Evolutionary conservation across 768 basidiomycete species (phyloP).

Genomic region (Suillus fuscotomentosus): DNA sequence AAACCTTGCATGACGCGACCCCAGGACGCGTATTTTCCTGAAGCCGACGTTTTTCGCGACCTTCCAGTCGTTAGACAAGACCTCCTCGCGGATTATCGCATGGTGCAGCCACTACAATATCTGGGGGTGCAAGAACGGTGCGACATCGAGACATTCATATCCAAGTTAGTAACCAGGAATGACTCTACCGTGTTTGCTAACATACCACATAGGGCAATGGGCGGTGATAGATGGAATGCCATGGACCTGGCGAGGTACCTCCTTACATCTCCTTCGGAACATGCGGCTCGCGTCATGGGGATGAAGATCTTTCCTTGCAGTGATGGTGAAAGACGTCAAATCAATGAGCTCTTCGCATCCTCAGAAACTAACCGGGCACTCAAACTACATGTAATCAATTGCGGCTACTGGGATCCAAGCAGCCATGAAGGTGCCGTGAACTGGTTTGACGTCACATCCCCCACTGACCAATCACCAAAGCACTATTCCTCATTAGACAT

Average conservation of each 20-base stretch:
- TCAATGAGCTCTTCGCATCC: neutral
- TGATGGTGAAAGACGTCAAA: neutral
- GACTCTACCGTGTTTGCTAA: neutral
- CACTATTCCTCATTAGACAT: neutral
- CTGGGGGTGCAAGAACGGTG: neutral
- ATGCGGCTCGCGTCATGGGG: neutral
- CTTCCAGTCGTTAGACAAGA: slow-evolving; percentile 59
- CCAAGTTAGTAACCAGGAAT: neutral
- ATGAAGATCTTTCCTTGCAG: neutral
- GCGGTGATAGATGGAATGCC: neutral
- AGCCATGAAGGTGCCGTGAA: neutral
- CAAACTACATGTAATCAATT: neutral
- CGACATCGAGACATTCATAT: neutral
- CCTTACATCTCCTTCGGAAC: neutral
- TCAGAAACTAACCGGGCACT: neutral
- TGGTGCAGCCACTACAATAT: neutral
- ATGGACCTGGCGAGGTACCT: neutral
- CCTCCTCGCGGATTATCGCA: neutral
- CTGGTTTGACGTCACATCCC: neutral
- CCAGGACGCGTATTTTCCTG: slow-evolving; percentile 74
- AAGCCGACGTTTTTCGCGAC: slow-evolving; percentile 83
- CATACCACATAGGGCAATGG: neutral
- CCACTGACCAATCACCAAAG: neutral
- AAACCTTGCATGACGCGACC: slow-evolving; percentile 37
- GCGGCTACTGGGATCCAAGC: neutral